Evolutionary conservation across 345 rosid genomes (phyloP).

Genomic region (Nasturtium officinale): DNA sequence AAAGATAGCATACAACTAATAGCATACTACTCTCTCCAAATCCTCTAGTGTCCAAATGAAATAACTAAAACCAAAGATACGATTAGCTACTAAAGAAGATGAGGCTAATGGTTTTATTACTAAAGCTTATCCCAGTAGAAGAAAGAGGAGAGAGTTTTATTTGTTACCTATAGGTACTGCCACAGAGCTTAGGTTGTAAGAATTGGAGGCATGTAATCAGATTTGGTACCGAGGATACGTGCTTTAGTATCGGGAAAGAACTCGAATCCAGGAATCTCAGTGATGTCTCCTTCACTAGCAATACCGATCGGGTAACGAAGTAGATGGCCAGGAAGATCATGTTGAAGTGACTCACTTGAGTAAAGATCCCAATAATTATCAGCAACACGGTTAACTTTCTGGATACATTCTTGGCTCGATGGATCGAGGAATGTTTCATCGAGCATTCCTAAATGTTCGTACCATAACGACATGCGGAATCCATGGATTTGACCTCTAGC

Average conservation of each 20-base stretch:
- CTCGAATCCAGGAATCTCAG: conserved; percentile 69
- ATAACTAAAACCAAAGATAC: not conserved
- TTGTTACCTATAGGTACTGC: conserved; percentile 21
- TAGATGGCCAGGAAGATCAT: conserved; percentile 88
- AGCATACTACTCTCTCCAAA: not conserved
- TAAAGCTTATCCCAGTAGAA: not conserved
- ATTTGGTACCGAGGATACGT: conserved; percentile 74
- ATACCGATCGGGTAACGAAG: conserved; percentile 83
- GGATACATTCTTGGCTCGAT: conserved; percentile 64
- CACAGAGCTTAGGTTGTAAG: conserved; percentile 64
- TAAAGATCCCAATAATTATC: conserved; percentile 93
- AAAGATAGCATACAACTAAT: not conserved
- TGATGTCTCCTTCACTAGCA: conserved; percentile 63
- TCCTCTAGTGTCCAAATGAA: not conserved
- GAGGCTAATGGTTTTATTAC: conserved; percentile 11
- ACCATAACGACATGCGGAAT: conserved; percentile 94
- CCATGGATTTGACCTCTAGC: conserved; percentile 96
- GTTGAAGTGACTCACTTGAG: conserved; percentile 72
- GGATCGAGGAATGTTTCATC: conserved; percentile 77
- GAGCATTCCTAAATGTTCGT: conserved; percentile 96
- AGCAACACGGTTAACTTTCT: conserved; percentile 74
- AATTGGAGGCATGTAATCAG: conserved; percentile 95
- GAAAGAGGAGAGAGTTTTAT: conserved; percentile 19
- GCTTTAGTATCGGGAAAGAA: conserved; percentile 95
- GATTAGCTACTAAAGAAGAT: not conserved